A percentile compares a stretch with the other conserved stretches of the same genome.
These are phyloP conservation scores for Fusarium temperatum DNA, from an alignment of 2,329 filamentous ascomycete genomes.

Conservation along the genomic window DNA sequence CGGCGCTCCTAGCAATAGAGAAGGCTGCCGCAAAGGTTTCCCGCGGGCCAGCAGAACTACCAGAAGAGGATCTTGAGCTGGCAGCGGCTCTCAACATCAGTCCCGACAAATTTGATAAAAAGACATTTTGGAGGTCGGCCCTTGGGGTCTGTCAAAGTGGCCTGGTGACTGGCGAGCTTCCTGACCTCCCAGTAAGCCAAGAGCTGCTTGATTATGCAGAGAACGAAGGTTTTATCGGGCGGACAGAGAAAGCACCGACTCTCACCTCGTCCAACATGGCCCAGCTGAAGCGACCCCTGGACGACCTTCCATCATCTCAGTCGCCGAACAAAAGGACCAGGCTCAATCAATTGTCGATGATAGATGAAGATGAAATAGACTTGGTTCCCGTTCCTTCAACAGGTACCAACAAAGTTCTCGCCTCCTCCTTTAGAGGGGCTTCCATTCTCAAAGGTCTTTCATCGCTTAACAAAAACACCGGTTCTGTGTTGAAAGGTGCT, in stretches of 20 bases:
- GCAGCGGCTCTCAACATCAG: background rate
- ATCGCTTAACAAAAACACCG: background rate
- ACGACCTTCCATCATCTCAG: background rate
- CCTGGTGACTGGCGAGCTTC: slow-evolving; percentile 49
- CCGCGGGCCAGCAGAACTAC: background rate
- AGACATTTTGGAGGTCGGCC: background rate
- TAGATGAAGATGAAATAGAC: slow-evolving; percentile 8
- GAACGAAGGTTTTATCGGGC: slow-evolving; percentile 47
- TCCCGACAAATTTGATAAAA: slow-evolving; percentile 37
- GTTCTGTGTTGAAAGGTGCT: slow-evolving; percentile 2
- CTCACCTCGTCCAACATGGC: background rate
- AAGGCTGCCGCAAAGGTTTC: slow-evolving; percentile 5
- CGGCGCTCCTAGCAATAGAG: slow-evolving; percentile 38
- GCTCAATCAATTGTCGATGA: background rate
- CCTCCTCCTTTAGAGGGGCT: background rate
- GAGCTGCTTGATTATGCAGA: slow-evolving; percentile 54
- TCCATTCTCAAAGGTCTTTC: slow-evolving; percentile 4
- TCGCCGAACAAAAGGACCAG: slow-evolving; percentile 9
- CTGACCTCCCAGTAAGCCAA: slow-evolving; percentile 49
- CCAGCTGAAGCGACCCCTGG: slow-evolving; percentile 19
- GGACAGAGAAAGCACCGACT: slow-evolving; percentile 21
- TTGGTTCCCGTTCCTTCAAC: slow-evolving; percentile 21
- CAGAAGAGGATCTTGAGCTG: background rate
- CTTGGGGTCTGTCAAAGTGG: slow-evolving; percentile 56
- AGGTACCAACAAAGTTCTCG: background rate